Evolutionary conservation across 805 yeast species (phyloP).

Genomic region (Saturnispora halmiae): DNA sequence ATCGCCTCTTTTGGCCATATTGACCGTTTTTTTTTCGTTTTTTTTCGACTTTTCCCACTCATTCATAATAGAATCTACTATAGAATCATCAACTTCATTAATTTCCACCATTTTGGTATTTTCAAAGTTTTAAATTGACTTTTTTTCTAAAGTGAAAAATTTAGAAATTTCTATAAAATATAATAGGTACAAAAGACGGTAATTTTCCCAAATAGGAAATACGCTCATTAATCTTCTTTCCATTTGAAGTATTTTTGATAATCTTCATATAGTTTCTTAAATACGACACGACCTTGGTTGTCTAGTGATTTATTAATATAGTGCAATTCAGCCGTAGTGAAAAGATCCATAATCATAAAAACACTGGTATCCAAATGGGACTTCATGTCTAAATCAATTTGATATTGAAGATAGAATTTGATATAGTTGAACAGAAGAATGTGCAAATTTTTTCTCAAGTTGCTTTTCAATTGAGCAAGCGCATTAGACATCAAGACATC

Average conservation of each 20-base stretch:
- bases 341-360: constrained; percentile 55
- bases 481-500: constrained; percentile 41
- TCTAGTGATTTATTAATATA: constrained; percentile 60
- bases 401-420: constrained; percentile 39
- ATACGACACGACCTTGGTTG: constrained; percentile 55
- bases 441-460: constrained; percentile 57
- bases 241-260: constrained; percentile 76
- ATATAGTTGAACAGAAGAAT: constrained; percentile 52
- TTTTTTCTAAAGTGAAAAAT: too few species aligned
- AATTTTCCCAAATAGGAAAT: background rate
- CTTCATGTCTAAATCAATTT: constrained; percentile 39
- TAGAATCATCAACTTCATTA: constrained; percentile 20
- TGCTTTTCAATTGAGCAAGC: constrained; percentile 44
- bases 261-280: constrained; percentile 57
- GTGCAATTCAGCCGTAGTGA: constrained; percentile 58
- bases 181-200: too few species aligned
- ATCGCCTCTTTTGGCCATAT: constrained; percentile 38
- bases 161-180: too few species aligned
- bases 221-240: constrained; percentile 42
- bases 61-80: constrained; percentile 18
- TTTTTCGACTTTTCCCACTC: constrained; percentile 28
- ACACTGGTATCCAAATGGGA: constrained; percentile 46
- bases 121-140: too few species aligned
- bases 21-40: background rate
- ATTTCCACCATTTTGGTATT: constrained; percentile 28